Conservation (phyloP, 164 flowering plant species). For the Magnolia sinica region DNA sequence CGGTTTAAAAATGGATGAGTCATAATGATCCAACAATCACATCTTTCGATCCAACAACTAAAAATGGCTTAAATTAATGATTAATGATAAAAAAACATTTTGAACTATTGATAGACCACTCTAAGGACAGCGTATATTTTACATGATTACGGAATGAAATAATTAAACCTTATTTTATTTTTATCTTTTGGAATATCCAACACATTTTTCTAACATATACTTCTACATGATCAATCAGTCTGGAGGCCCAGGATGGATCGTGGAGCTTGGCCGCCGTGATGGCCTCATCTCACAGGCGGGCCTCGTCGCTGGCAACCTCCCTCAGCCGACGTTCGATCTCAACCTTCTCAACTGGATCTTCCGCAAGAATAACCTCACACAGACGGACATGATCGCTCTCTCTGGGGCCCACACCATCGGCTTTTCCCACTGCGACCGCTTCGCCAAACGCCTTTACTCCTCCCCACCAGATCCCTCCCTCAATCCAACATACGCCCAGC, state of each 20-base stretch:
- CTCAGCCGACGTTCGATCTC: constrained; percentile 44
- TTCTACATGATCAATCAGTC: constrained; percentile 24
- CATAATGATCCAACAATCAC: no score
- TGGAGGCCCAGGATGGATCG: constrained; percentile 58
- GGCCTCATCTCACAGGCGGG: constrained; percentile 59
- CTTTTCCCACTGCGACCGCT: constrained; percentile 66
- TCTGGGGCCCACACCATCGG: constrained; percentile 85
- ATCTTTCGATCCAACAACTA: no score
- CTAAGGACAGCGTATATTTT: no score
- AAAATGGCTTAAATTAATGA: no score
- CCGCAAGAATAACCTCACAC: constrained; percentile 42
- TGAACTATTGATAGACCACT: no score
- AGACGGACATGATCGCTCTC: constrained; percentile 62
- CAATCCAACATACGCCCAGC: constrained; percentile 51
- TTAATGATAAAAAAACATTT: no score
- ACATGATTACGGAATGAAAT: no score
- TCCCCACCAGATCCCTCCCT: constrained; percentile 55
- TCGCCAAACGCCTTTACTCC: constrained; percentile 54
- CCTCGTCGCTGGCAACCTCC: constrained; percentile 52
- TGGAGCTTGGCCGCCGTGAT: constrained; percentile 71
- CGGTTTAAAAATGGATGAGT: no score
- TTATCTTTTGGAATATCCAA: no score
- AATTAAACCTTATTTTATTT: no score
- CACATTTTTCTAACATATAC: no score
- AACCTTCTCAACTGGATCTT: constrained; percentile 41